Evolutionary conservation across 2,329 filamentous ascomycete genomes (phyloP), one percentile per base, ranked within the genome.

Genomic region (Fusarium floridanum): DNA sequence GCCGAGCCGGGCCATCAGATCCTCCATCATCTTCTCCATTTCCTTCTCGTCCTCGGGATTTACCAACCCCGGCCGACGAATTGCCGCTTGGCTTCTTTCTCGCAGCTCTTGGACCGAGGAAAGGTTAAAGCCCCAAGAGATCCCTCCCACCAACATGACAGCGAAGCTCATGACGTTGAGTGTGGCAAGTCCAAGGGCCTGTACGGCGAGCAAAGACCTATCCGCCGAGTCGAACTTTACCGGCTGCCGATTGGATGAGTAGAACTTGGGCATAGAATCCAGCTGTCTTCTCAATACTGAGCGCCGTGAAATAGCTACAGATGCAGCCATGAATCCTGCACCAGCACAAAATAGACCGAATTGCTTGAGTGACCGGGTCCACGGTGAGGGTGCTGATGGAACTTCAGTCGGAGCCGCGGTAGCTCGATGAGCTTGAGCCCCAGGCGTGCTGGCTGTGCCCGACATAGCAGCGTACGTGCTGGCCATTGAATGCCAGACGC

Each of bases 131-230:
- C 90, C 91, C 88, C 93, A 97, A 71, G 94, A 86, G 12, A 92
- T 82, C 0, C 93, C 95, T 5, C 96, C 97, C 0, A 90, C 88
- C 10, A 89, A 84, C 88, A 97, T 91, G 81, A 98, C 91, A 1
- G 88, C 92, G 60, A 97, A 89, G 77, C 92, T 93, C 36, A 91
- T 79, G 14, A 97, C 94, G 78, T 98, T 98, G 76, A 98, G 88
- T 0, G 95, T 98, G 0, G 96, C 97, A 39, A 98, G 86, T 59
- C 92, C 93, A 24, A 99, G 86, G 0, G 96, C 96, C 83, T 97
- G 93, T 37, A 93, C 84, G 1, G 96, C 96, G 73, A 98, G 92
- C 43, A 93, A 81, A 61, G 82, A 69, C 41, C 80, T 77, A 61
- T 82, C 81, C n/a, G 72, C 73, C 9, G 76, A 70, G 71, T 83